These are phyloP conservation scores for Rutstroemia sp. DNA, from an alignment of 2,329 filamentous ascomycete species.

Conservation along the genomic window DNA sequence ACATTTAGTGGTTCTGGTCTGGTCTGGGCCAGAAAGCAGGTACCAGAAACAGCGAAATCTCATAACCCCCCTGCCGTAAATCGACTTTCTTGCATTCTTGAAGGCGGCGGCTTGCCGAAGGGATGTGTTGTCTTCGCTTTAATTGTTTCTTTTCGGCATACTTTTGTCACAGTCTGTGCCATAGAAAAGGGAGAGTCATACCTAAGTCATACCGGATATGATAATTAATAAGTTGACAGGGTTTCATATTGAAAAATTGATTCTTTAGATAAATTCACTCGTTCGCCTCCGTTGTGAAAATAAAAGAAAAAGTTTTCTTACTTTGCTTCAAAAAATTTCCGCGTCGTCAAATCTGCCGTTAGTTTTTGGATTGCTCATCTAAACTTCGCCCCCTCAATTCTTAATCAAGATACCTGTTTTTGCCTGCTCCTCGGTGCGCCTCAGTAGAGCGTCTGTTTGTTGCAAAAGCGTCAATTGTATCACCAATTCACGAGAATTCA, in stretches of 20 bases:
- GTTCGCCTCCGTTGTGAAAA: neutral
- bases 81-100: constrained; percentile 12
- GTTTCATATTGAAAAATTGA: constrained; percentile 5
- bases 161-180: constrained; percentile 1
- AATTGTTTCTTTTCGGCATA: constrained; percentile 4
- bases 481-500: neutral
- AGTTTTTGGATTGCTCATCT: neutral
- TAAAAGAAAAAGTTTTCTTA: no score
- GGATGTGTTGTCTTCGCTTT: constrained; percentile 19
- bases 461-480: constrained; percentile 8
- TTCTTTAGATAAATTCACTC: constrained; percentile 9
- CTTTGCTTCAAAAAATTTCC: neutral
- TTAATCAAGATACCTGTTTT: neutral
- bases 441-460: constrained; percentile 3
- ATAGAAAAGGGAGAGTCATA: neutral
- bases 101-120: constrained; percentile 15
- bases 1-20: no score
- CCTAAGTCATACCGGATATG: constrained; percentile 6
- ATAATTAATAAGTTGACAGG: constrained; percentile 3
- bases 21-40: neutral
- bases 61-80: neutral
- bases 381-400: neutral
- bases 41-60: no score
- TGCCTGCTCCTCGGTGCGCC: neutral
- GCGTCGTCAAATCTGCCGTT: neutral